Evolutionary conservation across 2,329 filamentous ascomycete species (phyloP), one percentile per base, ranked within the genome.

Genomic region (Diplodia seriata): DNA sequence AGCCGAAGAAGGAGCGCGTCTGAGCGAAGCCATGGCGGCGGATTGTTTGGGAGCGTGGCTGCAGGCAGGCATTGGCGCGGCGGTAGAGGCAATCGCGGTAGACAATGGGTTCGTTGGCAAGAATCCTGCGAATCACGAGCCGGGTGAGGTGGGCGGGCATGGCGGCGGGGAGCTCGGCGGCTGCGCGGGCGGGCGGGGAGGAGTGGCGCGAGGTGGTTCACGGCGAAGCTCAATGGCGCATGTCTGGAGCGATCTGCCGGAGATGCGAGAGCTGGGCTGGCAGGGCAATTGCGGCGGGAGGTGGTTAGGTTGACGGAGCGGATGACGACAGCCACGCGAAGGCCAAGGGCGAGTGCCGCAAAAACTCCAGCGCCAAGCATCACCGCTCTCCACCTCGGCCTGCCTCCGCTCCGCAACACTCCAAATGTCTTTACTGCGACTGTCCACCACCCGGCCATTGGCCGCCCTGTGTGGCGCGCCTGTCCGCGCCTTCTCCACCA

Each of bases 91-190:
- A 83, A 74, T 79, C 81, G 72, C 81, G 81, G 74, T 80, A 78
- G 54, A 81, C 70, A 36, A 83, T 78, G 57, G 80, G 79, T 70
- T 85, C 81, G 75, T 84, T 83, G 75, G 83, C 82, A 69, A 87
- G 78, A 71, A 89, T 79, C 73, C 83, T 82, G 72, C 85, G 84
- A 77, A 87, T 87, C 72, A 88, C 85, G 77, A 83, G 80, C 76
- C 86, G 86, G 69, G 86, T 87, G 74, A 89, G 81, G 71, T 87
- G 85, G 70, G 87, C 87, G 67, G 84, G 84, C 87, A 89, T 89
- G 68, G 76, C 78, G 57, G 49, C 47, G 54, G 56, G 18, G 68
- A 47, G 51, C 53, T 53, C 23, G 59, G 47, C 59, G 20, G 59
- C 4, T 15, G 12, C 14, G 15, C 43, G 49, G 15, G 8, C 3